A percentile compares a stretch with the other conserved stretches of the same genome.
phyloP scores from a whole-genome alignment of 2,329 filamentous ascomycete genomes.

The Coniosporium tulheliwenetii region DNA sequence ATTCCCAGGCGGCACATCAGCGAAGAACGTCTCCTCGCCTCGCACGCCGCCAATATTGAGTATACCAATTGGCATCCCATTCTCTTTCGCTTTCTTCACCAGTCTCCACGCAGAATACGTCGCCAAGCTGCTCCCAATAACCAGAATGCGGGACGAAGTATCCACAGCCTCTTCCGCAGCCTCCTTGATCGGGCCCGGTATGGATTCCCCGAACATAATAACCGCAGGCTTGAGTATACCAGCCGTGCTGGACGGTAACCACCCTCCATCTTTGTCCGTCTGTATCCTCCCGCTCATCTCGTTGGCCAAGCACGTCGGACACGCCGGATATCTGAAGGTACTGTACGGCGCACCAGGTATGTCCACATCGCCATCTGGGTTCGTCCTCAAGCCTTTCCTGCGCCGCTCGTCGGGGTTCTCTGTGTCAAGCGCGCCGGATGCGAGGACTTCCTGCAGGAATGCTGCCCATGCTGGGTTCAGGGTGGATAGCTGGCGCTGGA shows the following conservation, averaged over 20 bases:
- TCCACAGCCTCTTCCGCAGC: constrained; percentile 72
- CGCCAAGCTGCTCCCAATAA: constrained; percentile 79
- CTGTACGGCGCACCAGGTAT: constrained; percentile 74
- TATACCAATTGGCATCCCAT: constrained; percentile 72
- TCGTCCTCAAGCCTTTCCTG: constrained; percentile 59
- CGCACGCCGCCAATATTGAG: constrained; percentile 76
- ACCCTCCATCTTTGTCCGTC: constrained; percentile 68
- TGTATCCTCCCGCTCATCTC: constrained; percentile 37
- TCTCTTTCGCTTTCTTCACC: constrained; percentile 66
- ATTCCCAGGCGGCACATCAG: constrained; percentile 28
- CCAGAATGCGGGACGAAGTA: constrained; percentile 54
- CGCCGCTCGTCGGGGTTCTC: constrained; percentile 58
- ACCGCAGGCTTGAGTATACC: constrained; percentile 87
- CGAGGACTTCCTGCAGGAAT: constrained; percentile 57
- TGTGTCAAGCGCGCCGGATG: constrained; percentile 59
- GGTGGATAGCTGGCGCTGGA: constrained; percentile 59
- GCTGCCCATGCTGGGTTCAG: constrained; percentile 78
- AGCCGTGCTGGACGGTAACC: constrained; percentile 35
- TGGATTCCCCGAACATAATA: constrained; percentile 92
- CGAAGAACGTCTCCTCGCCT: constrained; percentile 61
- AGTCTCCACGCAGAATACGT: constrained; percentile 93
- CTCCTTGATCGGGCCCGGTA: constrained; percentile 50
- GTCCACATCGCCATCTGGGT: constrained; percentile 91
- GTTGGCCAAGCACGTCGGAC: constrained; percentile 57
- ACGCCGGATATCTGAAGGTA: constrained; percentile 82